Base-by-base conservation (phyloP, 257 asterid species). In the Solanum bulbocastanum region DNA sequence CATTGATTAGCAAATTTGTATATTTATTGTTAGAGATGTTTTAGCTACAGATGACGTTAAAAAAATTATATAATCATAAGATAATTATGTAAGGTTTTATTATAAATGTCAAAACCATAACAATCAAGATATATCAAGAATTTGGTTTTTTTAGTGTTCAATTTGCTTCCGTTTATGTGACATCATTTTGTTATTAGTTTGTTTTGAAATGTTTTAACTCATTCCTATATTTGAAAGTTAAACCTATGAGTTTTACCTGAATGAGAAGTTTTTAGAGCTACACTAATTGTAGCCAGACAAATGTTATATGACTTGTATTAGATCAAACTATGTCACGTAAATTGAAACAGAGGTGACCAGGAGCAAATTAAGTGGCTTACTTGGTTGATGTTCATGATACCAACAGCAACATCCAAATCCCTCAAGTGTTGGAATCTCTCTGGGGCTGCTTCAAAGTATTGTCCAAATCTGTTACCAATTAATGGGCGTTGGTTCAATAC, bases 311-410 rank as follows among this genome's bases (percentile, higher is more conserved):
- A 5, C 3, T 46, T 46, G 58, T 49, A 0, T 15, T 0, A 49
- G 60, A 49, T 3, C 60, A 25, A 66, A 66, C 20, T 25, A 12
- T 27, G 36, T 66, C 36, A 27, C 36, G 3, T 66, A 66, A 66
- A 66, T 27, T 66, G 20, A 12, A 66, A 66, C 20, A 3, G 32
- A 25, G 36, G 35, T 12, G 10, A 12, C 1, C 15, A 0, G 0
- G 5, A 4, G 5, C 4, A 4, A 72, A 32, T 66, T 66, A 25
- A 68, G 27, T 33, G 79, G 84, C 88, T 86, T 83, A 93, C 93
- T 86, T 83, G 88, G 49, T 68, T 88, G 88, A 93, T 92, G 90
- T 89, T 90, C 93, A 92, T 83, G 91, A 88, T 79, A 8, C 88
- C 90, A 46, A 90, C 89, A 1, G 93, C 86, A 2, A 85, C 83